phyloP scores from a whole-genome alignment of 345 rosid species.

The Populus davidiana region DNA sequence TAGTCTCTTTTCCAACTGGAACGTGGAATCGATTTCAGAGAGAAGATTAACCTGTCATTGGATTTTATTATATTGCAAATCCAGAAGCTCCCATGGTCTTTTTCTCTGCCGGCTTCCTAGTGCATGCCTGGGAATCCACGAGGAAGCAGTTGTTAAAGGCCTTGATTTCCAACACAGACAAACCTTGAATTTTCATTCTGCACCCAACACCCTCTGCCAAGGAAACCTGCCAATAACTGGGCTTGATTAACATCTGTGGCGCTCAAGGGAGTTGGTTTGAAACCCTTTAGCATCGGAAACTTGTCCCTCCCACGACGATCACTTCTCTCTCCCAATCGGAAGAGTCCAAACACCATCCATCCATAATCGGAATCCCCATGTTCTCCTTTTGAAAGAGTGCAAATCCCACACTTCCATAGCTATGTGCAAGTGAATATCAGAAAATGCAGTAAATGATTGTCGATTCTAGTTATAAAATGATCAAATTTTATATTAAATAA shows the following conservation, averaged over 20 bases:
- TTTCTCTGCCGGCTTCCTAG: neutral
- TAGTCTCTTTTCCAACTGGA: too few relatives aligned
- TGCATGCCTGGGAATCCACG: neutral
- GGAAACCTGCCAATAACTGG: neutral
- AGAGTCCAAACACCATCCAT: neutral
- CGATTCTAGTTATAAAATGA: too few relatives aligned
- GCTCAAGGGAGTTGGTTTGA: neutral
- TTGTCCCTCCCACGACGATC: neutral
- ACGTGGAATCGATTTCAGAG: too few relatives aligned
- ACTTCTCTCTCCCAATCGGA: neutral
- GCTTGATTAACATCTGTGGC: neutral
- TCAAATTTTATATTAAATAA: too few relatives aligned
- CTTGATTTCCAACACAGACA: neutral
- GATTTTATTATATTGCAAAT: neutral
- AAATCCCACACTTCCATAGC: neutral
- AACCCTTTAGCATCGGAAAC: neutral
- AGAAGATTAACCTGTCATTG: neutral
- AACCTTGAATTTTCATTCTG: too few relatives aligned
- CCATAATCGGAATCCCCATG: neutral
- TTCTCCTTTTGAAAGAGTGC: neutral
- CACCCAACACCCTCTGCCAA: neutral
- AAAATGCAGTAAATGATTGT: neutral
- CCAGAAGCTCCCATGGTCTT: neutral
- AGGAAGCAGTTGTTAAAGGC: neutral
- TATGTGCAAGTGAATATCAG: neutral